phyloP scores from a whole-genome alignment of 805 yeast genomes.

The Schwanniomyces pseudopolymorphus region DNA sequence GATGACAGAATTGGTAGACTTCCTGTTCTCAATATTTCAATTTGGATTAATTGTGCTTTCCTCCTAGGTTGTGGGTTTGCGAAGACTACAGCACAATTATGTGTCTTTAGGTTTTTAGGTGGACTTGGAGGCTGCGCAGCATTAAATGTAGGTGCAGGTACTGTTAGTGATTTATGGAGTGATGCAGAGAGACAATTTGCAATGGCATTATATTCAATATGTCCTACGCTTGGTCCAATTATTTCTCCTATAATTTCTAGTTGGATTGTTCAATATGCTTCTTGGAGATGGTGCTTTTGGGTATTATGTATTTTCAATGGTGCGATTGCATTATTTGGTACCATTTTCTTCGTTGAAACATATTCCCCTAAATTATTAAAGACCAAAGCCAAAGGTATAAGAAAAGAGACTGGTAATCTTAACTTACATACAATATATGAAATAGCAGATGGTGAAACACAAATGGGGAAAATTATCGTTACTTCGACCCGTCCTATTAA shows the following conservation, averaged over 20 bases:
- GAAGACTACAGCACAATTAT: slow-evolving; percentile 55
- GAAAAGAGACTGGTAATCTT: slow-evolving; percentile 54
- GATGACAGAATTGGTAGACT: slow-evolving; percentile 56
- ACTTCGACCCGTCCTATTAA: slow-evolving; percentile 57
- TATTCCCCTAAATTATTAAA: slow-evolving; percentile 55
- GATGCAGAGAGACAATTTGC: slow-evolving; percentile 54
- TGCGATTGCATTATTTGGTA: slow-evolving; percentile 38
- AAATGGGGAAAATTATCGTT: slow-evolving; percentile 36
- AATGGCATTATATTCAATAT: slow-evolving; percentile 56
- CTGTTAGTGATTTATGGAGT: slow-evolving; percentile 59
- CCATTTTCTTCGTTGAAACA: slow-evolving; percentile 57
- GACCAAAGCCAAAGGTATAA: slow-evolving; percentile 45
- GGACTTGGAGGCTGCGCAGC: slow-evolving; percentile 70
- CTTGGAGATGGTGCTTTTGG: slow-evolving; percentile 73
- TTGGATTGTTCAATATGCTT: slow-evolving; percentile 47
- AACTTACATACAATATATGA: slow-evolving; percentile 62
- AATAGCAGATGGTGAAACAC: slow-evolving; percentile 49
- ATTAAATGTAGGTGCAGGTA: slow-evolving; percentile 68
- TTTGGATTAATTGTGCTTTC: slow-evolving; percentile 48
- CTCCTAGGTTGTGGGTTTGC: slow-evolving; percentile 65
- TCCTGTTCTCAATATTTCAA: slow-evolving; percentile 51
- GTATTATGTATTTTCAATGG: slow-evolving; percentile 60
- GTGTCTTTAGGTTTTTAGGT: slow-evolving; percentile 60
- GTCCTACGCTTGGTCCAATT: slow-evolving; percentile 69
- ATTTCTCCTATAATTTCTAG: slow-evolving; percentile 62